Evolutionary conservation across 768 basidiomycete genomes (phyloP).

Genomic region (Lepiota brunneoincarnata): DNA sequence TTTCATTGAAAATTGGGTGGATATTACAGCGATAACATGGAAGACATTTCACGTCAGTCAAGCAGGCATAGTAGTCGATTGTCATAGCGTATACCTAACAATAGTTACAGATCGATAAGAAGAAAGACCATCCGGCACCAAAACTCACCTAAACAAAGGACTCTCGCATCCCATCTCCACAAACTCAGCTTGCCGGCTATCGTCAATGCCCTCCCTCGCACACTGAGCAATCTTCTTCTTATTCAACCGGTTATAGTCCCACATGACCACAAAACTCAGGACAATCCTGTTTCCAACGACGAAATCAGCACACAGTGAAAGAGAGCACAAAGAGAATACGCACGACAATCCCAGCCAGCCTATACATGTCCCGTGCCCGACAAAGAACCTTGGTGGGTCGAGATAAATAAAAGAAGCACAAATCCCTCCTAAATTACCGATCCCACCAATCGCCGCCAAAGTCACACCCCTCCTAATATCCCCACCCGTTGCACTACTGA

Average conservation of each 20-base stretch:
- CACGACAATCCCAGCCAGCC: conserved; percentile 33
- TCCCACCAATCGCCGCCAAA: conserved; percentile 51
- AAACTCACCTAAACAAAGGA: conserved; percentile 50
- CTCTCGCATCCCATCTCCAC: conserved; percentile 49
- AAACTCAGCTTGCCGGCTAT: conserved; percentile 37
- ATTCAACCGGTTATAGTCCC: conserved; percentile 47
- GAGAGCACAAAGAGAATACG: conserved; percentile 6
- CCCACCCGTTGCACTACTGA: conserved; percentile 52
- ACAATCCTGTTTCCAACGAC: conserved; percentile 24
- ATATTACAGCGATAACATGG: too few species aligned
- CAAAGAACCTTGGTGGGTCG: conserved; percentile 32
- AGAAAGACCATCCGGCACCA: background rate
- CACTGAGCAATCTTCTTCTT: conserved; percentile 46
- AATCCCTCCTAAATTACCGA: conserved; percentile 53
- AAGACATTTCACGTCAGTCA: too few species aligned
- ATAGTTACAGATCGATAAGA: too few species aligned
- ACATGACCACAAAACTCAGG: conserved; percentile 42
- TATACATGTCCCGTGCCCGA: conserved; percentile 36
- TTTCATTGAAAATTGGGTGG: too few species aligned
- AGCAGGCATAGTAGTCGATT: too few species aligned
- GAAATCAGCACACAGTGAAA: background rate
- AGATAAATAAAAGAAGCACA: conserved; percentile 40
- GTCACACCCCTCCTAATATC: conserved; percentile 42
- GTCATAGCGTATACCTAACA: too few species aligned
- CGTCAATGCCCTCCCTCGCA: conserved; percentile 38